Evolutionary conservation across 1,284 basidiomycete genomes (phyloP).

Genomic region (Marasmius fiardii): DNA sequence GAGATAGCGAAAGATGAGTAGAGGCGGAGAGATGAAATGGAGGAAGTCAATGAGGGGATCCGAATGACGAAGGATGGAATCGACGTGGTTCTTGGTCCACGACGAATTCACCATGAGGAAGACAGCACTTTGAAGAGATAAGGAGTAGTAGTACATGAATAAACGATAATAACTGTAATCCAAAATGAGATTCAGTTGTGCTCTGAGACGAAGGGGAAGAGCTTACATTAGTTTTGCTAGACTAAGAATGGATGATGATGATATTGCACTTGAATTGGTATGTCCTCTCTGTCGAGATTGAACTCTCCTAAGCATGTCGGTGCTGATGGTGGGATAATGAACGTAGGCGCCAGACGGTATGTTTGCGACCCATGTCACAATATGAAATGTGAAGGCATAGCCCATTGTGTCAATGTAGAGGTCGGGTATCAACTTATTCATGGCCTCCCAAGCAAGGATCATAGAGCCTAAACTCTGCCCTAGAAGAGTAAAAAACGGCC

Average conservation of each 20-base stretch:
- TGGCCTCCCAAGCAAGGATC: conserved; percentile 79
- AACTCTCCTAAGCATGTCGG: conserved; percentile 90
- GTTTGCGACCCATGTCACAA: conserved; percentile 60
- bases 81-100: conserved; percentile 90
- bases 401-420: conserved; percentile 98
- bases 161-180: conserved; percentile 81
- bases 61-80: conserved; percentile 61
- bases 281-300: conserved; percentile 55
- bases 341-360: conserved; percentile 88
- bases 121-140: conserved; percentile 71
- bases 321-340: conserved; percentile 96
- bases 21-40: conserved; percentile 32
- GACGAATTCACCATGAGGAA: conserved; percentile 93
- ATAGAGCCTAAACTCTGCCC: conserved; percentile 91
- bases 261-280: conserved; percentile 65
- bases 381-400: conserved; percentile 90
- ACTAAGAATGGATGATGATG: conserved; percentile 59
- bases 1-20: conserved; percentile 23
- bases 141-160: conserved; percentile 82
- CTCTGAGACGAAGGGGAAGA: not conserved
- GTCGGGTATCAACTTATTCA: conserved; percentile 76
- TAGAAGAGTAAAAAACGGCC: conserved; percentile 87
- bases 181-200: conserved; percentile 3
- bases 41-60: conserved; percentile 45
- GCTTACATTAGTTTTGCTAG: conserved; percentile 73